A percentile compares a stretch with the other conserved stretches of the same genome.
Conservation (phyloP, 1,139 yeast species). For the Geotrichum fermentans region DNA sequence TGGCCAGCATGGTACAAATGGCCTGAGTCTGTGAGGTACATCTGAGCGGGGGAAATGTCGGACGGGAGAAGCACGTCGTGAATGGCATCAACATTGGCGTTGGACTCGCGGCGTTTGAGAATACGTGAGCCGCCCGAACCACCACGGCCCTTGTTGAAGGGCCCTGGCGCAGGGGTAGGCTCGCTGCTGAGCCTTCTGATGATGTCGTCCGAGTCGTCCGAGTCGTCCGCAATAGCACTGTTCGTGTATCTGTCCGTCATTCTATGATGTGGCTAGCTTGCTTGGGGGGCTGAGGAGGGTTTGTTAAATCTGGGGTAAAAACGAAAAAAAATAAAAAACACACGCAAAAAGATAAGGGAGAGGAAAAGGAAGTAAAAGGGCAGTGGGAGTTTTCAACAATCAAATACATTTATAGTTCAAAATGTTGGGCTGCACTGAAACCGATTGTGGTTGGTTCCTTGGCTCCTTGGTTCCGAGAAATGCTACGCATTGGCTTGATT, state of each 20-base stretch:
- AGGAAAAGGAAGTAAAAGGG: not conserved
- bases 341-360: too few relatives aligned
- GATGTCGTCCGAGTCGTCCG: not conserved
- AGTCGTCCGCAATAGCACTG: constrained; percentile 6
- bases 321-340: not conserved
- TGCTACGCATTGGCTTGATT: too few relatives aligned
- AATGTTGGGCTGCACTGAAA: too few relatives aligned
- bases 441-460: too few relatives aligned
- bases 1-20: constrained; percentile 93
- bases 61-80: constrained; percentile 35
- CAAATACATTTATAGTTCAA: not conserved
- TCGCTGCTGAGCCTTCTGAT: not conserved
- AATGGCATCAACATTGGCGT: constrained; percentile 32
- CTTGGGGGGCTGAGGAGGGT: not conserved
- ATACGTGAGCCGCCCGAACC: not conserved
- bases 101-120: constrained; percentile 16
- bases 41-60: constrained; percentile 62
- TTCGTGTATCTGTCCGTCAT: not conserved
- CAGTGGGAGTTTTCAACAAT: not conserved
- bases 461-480: too few relatives aligned
- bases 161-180: constrained; percentile 20
- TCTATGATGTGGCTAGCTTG: not conserved
- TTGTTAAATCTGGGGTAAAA: not conserved
- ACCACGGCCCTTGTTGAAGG: constrained; percentile 17
- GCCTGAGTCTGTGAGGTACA: constrained; percentile 87